phyloP scores from a whole-genome alignment of 495 filamentous ascomycete genomes.

The Aspergillus incahuasiensis region DNA sequence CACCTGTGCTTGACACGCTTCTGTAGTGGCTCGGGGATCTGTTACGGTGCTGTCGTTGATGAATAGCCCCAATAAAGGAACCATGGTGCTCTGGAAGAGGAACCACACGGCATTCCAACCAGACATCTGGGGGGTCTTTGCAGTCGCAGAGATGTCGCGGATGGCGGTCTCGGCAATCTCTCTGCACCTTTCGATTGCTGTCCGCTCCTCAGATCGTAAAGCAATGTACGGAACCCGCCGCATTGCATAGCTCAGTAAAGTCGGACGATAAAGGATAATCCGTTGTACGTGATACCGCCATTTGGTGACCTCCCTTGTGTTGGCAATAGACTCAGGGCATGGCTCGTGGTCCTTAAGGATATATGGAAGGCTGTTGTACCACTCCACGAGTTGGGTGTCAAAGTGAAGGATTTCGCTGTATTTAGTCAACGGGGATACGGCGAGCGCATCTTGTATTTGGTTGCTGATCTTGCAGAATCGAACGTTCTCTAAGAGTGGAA shows the following conservation, averaged over 20 bases:
- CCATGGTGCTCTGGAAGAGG: constrained; percentile 73
- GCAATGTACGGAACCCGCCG: constrained; percentile 57
- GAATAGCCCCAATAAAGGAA: constrained; percentile 68
- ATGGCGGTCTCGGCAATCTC: constrained; percentile 66
- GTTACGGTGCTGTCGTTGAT: constrained; percentile 55
- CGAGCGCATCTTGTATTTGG: constrained; percentile 70
- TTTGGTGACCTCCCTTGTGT: constrained; percentile 70
- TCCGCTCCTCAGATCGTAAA: constrained; percentile 58
- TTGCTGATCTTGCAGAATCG: constrained; percentile 77
- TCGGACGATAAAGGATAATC: constrained; percentile 73
- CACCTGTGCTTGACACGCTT: constrained; percentile 50
- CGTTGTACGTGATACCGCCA: constrained; percentile 78
- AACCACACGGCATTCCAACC: constrained; percentile 85
- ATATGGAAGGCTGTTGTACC: constrained; percentile 67
- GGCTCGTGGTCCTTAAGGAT: constrained; percentile 65
- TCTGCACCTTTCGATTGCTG: constrained; percentile 63
- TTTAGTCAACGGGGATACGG: constrained; percentile 60
- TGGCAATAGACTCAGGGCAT: constrained; percentile 65
- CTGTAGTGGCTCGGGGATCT: constrained; percentile 50
- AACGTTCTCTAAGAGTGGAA: constrained; percentile 72
- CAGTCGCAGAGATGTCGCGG: constrained; percentile 62
- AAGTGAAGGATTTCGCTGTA: constrained; percentile 60
- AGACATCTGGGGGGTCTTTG: constrained; percentile 66
- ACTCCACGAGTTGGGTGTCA: constrained; percentile 63
- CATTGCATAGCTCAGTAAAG: constrained; percentile 66